Evolutionary conservation across 495 filamentous ascomycete species (phyloP).

Genomic region (Penicillium coprophilum): DNA sequence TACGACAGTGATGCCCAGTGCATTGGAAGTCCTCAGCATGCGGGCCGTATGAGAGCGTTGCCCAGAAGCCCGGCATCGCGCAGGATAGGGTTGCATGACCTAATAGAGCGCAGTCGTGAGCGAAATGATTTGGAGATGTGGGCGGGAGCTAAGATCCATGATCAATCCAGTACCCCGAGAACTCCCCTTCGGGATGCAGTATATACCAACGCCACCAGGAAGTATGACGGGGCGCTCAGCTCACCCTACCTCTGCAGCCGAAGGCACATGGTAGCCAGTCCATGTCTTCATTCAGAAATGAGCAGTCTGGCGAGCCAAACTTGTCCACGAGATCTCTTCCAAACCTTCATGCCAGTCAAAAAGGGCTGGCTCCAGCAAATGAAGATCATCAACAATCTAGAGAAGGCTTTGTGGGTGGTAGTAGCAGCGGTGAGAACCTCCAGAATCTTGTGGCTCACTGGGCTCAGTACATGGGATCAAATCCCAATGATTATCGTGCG

Average conservation of each 20-base stretch:
- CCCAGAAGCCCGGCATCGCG: conserved; percentile 8
- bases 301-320: background rate
- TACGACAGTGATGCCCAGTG: conserved; percentile 50
- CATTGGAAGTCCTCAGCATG: conserved; percentile 34
- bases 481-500: conserved; percentile 8
- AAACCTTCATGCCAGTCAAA: conserved; percentile 9
- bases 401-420: background rate
- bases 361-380: background rate
- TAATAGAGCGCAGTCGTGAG: conserved; percentile 27
- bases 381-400: background rate
- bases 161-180: conserved; percentile 3
- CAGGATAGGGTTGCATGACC: conserved; percentile 19
- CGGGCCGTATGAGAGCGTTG: conserved; percentile 6
- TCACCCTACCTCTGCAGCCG: background rate
- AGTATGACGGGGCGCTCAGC: conserved; percentile 4
- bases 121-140: conserved; percentile 13
- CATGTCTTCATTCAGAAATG: background rate
- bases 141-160: background rate
- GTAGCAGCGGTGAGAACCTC: conserved; percentile 11
- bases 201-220: conserved; percentile 19
- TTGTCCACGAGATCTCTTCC: conserved; percentile 12
- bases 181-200: conserved; percentile 19
- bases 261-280: background rate
- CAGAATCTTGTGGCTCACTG: conserved; percentile 17
- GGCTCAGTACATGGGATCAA: conserved; percentile 15